Evolutionary conservation across 768 basidiomycete genomes (phyloP).

Genomic region (Pleurotus salmoneostramineus): DNA sequence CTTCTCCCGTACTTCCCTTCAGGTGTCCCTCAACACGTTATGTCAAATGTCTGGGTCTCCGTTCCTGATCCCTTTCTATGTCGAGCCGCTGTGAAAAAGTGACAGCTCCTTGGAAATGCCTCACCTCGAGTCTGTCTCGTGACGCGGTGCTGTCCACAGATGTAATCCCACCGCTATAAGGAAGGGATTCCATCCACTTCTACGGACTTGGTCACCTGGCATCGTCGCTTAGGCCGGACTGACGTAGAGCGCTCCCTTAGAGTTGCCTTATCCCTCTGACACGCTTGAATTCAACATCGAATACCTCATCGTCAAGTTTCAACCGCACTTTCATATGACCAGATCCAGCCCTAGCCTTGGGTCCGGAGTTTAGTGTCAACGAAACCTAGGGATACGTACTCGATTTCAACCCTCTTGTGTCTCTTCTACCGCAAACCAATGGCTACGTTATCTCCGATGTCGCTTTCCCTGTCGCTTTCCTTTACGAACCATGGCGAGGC

Average conservation of each 20-base stretch:
- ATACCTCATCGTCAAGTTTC: no score
- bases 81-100: no score
- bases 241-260: background rate
- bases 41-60: background rate
- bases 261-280: background rate
- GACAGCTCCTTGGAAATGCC: constrained; percentile 1
- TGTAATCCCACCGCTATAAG: no score
- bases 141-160: background rate
- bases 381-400: background rate
- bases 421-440: background rate
- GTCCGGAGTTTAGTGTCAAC: background rate
- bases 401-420: background rate
- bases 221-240: background rate
- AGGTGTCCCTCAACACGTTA: background rate
- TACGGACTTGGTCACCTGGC: background rate
- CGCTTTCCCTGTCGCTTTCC: background rate
- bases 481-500: background rate
- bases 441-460: constrained; percentile 4
- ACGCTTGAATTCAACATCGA: no score
- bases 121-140: constrained; percentile 4
- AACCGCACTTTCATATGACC: background rate
- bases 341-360: background rate
- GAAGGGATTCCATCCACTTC: background rate
- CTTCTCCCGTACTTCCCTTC: background rate
- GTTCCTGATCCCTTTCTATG: background rate